Conservation (phyloP, 2,329 filamentous ascomycete genomes). For the Phialocephala sp. region DNA sequence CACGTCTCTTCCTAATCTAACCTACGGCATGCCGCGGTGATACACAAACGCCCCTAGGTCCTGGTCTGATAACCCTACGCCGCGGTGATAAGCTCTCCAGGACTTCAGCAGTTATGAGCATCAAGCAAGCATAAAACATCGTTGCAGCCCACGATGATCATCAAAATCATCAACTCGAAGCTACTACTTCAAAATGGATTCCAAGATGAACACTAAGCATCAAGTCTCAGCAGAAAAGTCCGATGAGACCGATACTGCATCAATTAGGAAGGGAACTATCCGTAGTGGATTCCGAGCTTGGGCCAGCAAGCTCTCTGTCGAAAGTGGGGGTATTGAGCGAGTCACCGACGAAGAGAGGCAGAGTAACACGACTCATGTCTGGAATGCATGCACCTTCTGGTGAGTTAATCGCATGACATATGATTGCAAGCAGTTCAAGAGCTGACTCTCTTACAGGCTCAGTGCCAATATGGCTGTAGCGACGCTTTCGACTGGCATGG, state of each 20-base stretch:
- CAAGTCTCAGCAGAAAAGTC: constrained; percentile 5
- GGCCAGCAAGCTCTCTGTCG: constrained; percentile 20
- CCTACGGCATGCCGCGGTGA: constrained; percentile 23
- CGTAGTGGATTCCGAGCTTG: no score
- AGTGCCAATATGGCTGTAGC: constrained; percentile 24
- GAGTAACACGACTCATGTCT: constrained; percentile 21
- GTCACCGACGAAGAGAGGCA: constrained; percentile 22
- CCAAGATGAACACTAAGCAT: constrained; percentile 14
- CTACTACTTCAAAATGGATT: constrained; percentile 12
- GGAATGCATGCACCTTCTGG: constrained; percentile 26
- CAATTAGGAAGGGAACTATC: constrained; percentile 14
- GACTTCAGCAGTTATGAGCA: neutral
- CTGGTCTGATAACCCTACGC: neutral
- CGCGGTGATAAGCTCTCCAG: constrained; percentile 17
- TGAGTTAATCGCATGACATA: neutral
- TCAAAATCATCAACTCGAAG: constrained; percentile 14
- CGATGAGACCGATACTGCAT: constrained; percentile 9
- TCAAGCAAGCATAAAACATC: constrained; percentile 19
- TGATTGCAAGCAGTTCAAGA: neutral
- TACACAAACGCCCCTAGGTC: constrained; percentile 3
- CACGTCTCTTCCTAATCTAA: constrained; percentile 5
- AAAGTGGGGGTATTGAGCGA: constrained; percentile 20
- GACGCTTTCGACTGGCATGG: constrained; percentile 20
- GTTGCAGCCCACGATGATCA: constrained; percentile 9
- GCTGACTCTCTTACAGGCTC: constrained; percentile 10